Evolutionary conservation across 176 grass and related monocot genomes (phyloP).

Genomic region (Otatea glauca): DNA sequence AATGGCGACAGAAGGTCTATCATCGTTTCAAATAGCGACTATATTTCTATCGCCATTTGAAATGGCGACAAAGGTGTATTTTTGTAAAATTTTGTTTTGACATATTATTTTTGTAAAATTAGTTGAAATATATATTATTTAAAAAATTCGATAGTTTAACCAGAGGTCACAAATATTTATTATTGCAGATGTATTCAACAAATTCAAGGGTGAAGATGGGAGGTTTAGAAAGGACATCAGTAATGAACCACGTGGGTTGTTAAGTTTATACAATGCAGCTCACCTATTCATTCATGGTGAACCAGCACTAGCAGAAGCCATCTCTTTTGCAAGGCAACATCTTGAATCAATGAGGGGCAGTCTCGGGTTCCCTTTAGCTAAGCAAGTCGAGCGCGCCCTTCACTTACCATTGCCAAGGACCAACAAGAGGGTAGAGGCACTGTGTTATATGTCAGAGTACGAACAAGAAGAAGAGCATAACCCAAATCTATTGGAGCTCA

Average conservation of each 20-base stretch:
- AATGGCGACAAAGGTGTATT: no score
- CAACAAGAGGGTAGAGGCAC: constrained; percentile 30
- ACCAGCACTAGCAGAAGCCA: constrained; percentile 30
- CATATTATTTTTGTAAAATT: no score
- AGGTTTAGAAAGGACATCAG: background rate
- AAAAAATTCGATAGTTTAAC: background rate
- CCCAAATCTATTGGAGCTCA: constrained; percentile 27
- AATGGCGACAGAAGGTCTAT: no score
- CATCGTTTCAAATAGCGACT: no score
- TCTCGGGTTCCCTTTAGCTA: constrained; percentile 11
- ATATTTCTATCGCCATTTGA: no score
- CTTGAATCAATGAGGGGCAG: constrained; percentile 18
- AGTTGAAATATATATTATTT: no score
- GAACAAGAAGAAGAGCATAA: background rate
- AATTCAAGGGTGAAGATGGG: constrained; percentile 33
- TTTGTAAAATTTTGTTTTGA: no score
- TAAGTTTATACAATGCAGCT: constrained; percentile 48
- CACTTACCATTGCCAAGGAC: constrained; percentile 41
- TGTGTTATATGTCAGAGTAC: constrained; percentile 39
- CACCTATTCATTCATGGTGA: constrained; percentile 41
- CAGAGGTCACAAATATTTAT: background rate
- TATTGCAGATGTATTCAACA: constrained; percentile 43
- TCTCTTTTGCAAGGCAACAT: constrained; percentile 16
- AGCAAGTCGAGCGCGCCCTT: constrained; percentile 39
- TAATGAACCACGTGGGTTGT: constrained; percentile 40